Base-by-base conservation (phyloP, 768 basidiomycete genomes). In the Cystofilobasidium ferigula region DNA sequence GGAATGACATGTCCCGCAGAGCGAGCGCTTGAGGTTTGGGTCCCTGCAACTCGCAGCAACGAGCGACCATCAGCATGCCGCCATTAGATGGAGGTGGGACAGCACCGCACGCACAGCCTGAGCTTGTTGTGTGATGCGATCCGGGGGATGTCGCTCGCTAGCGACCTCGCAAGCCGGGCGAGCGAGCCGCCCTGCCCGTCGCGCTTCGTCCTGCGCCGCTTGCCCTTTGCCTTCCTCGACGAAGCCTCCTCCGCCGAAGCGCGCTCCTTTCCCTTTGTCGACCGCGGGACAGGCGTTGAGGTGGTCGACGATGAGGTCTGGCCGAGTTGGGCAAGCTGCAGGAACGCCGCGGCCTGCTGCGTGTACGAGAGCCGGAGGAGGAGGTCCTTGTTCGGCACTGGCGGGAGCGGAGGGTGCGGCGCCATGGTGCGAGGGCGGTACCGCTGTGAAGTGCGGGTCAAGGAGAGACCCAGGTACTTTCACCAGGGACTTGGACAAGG, bases 41-140 rank as follows among this genome's bases (percentile, higher is more conserved):
- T 76, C 75, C 26, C 75, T 76, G 59, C 20, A 18, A 26, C 26
- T 36, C 1, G 18, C 12, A 42, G 43, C 54, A 51, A 5, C 42
- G 58, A 43, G 48, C 5, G n/a, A 34, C n/a, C 24, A 24, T 60
- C 58, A 43, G n/a, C 26, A 18, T 28, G 34, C 9, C 22, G 18
- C 36, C 26, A n/a, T n/a, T n/a, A n/a, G n/a, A n/a, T 32, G n/a
- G 8, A 24, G 14, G 26, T 5, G 34, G 20, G 26, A 47, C 5
- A 53, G 30, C 22, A 56, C 40, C 16, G 20, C 10, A 67, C 74
- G 61, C 26, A 75, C 74, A 74, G 60, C 42, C 72, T 72, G 26
- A 73, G 42, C 57, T 71, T 71, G 62, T 71, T 74, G 59, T 75
- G 74, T 16, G 70, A 71, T 9, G 63, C 69, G 69, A 75, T 71